Base-by-base conservation (phyloP, 2,329 filamentous ascomycete species). In the Fusarium annulatum region DNA sequence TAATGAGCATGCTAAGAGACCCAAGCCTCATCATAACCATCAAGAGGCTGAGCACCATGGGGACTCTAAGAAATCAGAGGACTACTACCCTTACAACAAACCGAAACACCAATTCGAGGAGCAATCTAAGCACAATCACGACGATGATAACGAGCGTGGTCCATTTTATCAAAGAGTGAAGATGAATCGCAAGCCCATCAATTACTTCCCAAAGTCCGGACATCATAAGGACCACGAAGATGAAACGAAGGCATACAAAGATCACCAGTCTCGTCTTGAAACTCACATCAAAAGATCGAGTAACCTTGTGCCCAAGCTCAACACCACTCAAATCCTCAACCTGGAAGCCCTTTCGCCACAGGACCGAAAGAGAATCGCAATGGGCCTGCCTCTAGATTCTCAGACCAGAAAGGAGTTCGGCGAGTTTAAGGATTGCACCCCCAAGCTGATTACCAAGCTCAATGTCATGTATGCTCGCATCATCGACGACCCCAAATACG, bases 361-460 rank as follows among this genome's bases (percentile, higher is more conserved):
- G 9, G 21, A 34, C 34, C 48, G 56, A 41, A 43, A 55, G 49
- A 43, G 19, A 53, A 43, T 56, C 21, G 48, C 16, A 7, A 10
- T 11, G 41, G 16, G 33, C 15, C n/a, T 55, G 19, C 64, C 64
- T 14, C 28, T 56, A 19, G 58, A 69, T 30, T 26, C 33, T 1
- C 34, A 51, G 16, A 26, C 53, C 9, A 64, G 48, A 39, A 69
- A 52, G 39, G 57, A 69, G 12, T 69, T 64, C 14, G 26, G 43
- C 15, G 26, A n/a, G 11, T 45, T 18, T 11, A n/a, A 69, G n/a
- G 43, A 56, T 33, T 30, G 67, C 38, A 56, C 21, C 28, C 34
- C 51, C 19, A 11, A 36, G 7, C 30, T 69, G 23, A 69, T 69
- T 36, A n/a, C 39, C 30, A 64, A 64, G 38, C 66, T 69, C 43